A percentile compares a stretch with the other conserved stretches of the same genome.
Conservation (phyloP, 208 protist genomes). For the Crithidia bombi region DNA sequence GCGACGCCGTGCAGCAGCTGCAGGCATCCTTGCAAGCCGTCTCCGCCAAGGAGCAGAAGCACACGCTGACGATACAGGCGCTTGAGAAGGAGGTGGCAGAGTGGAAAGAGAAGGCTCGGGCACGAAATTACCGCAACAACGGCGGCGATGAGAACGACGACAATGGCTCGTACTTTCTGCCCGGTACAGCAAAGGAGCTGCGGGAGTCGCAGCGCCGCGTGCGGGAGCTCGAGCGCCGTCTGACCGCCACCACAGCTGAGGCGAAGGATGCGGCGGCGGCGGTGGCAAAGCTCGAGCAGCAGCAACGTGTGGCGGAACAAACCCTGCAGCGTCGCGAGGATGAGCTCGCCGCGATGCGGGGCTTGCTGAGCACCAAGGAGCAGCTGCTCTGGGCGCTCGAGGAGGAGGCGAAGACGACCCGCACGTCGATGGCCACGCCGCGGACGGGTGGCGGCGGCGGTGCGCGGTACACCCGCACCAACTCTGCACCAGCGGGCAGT, state of each 20-base stretch:
- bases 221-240: constrained; percentile 34
- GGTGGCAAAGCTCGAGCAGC: constrained; percentile 25
- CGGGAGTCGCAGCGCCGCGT: constrained; percentile 28
- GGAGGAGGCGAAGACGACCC: constrained; percentile 14
- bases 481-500: constrained; percentile 26
- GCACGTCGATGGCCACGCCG: not conserved
- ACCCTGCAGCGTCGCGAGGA: constrained; percentile 19
- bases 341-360: constrained; percentile 34
- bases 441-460: not conserved
- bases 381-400: constrained; percentile 19
- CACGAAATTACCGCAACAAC: not conserved
- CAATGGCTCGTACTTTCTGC: constrained; percentile 31
- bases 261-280: constrained; percentile 28
- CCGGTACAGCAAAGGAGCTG: constrained; percentile 43
- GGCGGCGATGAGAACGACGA: constrained; percentile 4
- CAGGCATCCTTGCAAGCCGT: constrained; percentile 26
- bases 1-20: constrained; percentile 44
- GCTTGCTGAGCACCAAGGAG: constrained; percentile 29
- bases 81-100: constrained; percentile 38
- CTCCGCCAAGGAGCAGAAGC: constrained; percentile 19
- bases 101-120: constrained; percentile 22
- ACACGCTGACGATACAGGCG: constrained; percentile 26
- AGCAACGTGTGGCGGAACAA: constrained; percentile 5
- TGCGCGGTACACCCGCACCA: constrained; percentile 17
- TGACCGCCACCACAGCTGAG: constrained; percentile 11